These are phyloP conservation scores for Penicillium sumatraense DNA, from an alignment of 2,329 filamentous ascomycete species.

Conservation along the genomic window DNA sequence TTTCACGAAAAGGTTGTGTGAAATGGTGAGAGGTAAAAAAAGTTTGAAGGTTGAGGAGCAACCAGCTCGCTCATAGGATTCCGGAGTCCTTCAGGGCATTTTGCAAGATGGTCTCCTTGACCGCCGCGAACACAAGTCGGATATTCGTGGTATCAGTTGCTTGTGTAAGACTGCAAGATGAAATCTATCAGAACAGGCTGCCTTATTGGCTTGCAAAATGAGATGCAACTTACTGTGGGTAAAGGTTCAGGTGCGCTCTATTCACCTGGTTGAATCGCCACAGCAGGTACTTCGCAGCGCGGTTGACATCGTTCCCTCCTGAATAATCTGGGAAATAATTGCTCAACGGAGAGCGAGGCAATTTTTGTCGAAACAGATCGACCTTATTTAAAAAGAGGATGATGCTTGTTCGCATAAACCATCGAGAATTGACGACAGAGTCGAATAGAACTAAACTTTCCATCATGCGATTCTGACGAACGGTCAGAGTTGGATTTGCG, in stretches of 20 bases:
- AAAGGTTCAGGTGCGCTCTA: constrained; percentile 90
- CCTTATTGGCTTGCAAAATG: background rate
- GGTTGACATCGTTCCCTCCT: constrained; percentile 95
- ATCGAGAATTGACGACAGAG: constrained; percentile 96
- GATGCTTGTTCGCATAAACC: constrained; percentile 99
- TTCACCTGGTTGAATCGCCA: constrained; percentile 99
- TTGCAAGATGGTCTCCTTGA: constrained; percentile 98
- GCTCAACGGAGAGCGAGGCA: constrained; percentile 82
- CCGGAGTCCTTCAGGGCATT: constrained; percentile 98
- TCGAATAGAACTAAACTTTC: constrained; percentile 95
- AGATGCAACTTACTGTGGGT: constrained; percentile 79
- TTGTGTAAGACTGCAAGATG: constrained; percentile 78
- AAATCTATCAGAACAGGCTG: background rate
- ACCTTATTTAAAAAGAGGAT: constrained; percentile 99
- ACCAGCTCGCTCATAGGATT: constrained; percentile 65
- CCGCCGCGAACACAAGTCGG: constrained; percentile 93
- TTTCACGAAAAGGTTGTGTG: constrained; percentile 3
- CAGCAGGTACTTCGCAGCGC: constrained; percentile 94
- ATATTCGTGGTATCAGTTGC: constrained; percentile 99
- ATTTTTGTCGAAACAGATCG: constrained; percentile 95
- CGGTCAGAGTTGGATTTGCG: background rate
- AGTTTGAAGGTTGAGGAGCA: background rate
- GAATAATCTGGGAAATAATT: constrained; percentile 99
- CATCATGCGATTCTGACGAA: constrained; percentile 99
- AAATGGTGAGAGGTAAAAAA: background rate